Percentiles rank a stretch among this genome's conserved stretches.
These are phyloP conservation scores for Kuraishia ogatae DNA, from an alignment of 805 yeast species.

Conservation along the genomic window DNA sequence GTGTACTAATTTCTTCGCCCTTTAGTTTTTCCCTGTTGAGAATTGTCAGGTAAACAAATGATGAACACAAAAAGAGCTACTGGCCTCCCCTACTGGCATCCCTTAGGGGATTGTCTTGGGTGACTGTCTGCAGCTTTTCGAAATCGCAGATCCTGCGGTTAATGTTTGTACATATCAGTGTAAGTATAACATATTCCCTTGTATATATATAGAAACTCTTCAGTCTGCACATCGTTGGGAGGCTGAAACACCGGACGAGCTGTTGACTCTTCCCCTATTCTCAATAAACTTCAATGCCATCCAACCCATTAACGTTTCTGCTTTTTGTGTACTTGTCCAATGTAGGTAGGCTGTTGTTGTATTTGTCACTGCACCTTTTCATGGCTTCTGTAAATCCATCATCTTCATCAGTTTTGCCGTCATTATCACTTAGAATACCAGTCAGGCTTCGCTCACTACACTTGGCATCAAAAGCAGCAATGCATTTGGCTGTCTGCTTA, in stretches of 20 bases:
- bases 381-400: not conserved
- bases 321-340: not conserved
- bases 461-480: not conserved
- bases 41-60: no score
- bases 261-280: not conserved
- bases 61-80: no score
- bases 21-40: no score
- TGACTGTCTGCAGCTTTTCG: no score
- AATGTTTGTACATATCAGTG: no score
- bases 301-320: not conserved
- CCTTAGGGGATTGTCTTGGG: no score
- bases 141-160: no score
- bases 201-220: no score
- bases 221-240: not conserved
- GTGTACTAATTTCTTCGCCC: no score
- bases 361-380: not conserved
- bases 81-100: no score
- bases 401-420: not conserved
- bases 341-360: not conserved
- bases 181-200: no score
- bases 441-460: not conserved
- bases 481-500: not conserved
- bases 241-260: not conserved
- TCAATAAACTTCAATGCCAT: not conserved
- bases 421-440: not conserved